Base-by-base conservation (phyloP, 768 basidiomycete genomes). In the Kwoniella newhampshirensis region DNA sequence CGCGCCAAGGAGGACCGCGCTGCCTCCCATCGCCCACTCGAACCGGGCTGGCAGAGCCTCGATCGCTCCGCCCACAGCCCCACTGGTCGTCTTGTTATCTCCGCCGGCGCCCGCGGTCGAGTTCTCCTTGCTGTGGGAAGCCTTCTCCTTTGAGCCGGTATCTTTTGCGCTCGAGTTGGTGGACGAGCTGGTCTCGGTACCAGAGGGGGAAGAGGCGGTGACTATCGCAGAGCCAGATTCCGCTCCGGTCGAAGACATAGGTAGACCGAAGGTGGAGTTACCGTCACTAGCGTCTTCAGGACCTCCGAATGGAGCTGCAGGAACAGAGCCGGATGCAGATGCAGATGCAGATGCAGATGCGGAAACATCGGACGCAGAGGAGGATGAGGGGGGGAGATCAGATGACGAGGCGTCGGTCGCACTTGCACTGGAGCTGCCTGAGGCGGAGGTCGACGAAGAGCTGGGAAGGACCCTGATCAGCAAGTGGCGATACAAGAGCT, bases 1-100 rank as follows among this genome's bases (percentile, higher is more conserved):
- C 6, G 49, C 56, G 28, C 56, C 56, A 20, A 51, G 26, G 5
- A 51, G 49, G 37, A 58, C 25, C 5, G 56, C 48, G 6, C 40
- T n/a, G 15, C 40, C 49, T 12, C 48, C 50, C 17, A 30, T 36
- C 13, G 43, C 17, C 48, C 56, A 51, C 42, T 58, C 56, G 28
- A 48, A 36, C 40, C 56, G 49, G n/a, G 11, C 11, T 7, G 37
- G 25, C n/a, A 50, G 18, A 37, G 15, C 49, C 11, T 28, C 35
- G 17, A 51, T 12, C 8, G 56, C 32, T 7, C 6, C 21, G 7
- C 21, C 18, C 3, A 26, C 7, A 18, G 56, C 43, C 8, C 36
- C 50, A 27, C 37, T 30, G 2, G 47, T 43, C 15, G 56, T 44
- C 12, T 17, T 5, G 46, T 58, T 58, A 15, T 32, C 28, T 21